Conservation (phyloP, 2,329 filamentous ascomycete species). For the Aspergillus novoparasiticus region DNA sequence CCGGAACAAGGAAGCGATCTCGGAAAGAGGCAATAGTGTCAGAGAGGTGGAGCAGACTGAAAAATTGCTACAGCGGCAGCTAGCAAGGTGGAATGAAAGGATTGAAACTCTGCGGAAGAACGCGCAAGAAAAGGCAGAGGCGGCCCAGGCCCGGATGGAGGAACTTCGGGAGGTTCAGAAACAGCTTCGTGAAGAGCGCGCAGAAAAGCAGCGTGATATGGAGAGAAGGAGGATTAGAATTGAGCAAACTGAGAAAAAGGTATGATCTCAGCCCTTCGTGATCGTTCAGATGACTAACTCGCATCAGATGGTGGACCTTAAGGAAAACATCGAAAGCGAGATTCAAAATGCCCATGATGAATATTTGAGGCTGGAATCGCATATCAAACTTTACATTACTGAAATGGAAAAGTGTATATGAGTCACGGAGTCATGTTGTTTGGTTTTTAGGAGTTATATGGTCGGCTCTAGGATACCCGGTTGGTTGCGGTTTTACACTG, state of each 20-base stretch:
- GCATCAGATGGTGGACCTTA: constrained; percentile 87
- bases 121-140: constrained; percentile 76
- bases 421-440: constrained; percentile 20
- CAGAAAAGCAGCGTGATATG: constrained; percentile 86
- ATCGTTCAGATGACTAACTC: constrained; percentile 22
- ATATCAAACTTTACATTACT: constrained; percentile 96
- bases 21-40: constrained; percentile 85
- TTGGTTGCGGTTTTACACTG: constrained; percentile 29
- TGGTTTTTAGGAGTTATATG: constrained; percentile 38
- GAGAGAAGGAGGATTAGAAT: constrained; percentile 90
- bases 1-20: constrained; percentile 81
- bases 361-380: constrained; percentile 95
- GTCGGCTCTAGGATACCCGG: constrained; percentile 44
- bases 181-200: constrained; percentile 79
- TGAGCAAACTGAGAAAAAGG: constrained; percentile 98
- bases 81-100: constrained; percentile 81
- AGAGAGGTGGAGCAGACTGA: constrained; percentile 90
- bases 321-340: constrained; percentile 95
- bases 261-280: constrained; percentile 42
- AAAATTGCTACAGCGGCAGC: constrained; percentile 77
- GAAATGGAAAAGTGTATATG: constrained; percentile 93
- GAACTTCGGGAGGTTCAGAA: constrained; percentile 79
- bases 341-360: constrained; percentile 88
- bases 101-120: constrained; percentile 82
- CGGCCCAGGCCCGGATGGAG: constrained; percentile 87